Percentiles rank a stretch among this genome's conserved stretches.
Evolutionary conservation across 2,329 filamentous ascomycete species (phyloP).

Genomic region (Penicillium sclerotigenum): DNA sequence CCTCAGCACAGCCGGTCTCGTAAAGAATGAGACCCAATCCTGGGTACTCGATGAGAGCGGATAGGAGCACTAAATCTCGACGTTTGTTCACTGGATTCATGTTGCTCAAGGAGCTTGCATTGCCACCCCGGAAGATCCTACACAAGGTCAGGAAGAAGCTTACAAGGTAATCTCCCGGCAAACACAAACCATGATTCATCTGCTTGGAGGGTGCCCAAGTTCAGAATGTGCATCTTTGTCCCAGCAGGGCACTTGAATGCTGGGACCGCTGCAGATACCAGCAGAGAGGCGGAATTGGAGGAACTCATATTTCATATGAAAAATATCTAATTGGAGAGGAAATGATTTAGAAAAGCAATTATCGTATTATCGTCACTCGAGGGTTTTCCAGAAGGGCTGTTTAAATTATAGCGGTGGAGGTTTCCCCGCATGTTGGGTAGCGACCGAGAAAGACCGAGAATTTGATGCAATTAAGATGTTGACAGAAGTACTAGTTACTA

Average conservation of each 20-base stretch:
- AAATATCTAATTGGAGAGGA: background rate
- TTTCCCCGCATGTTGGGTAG: background rate
- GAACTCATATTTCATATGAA: background rate
- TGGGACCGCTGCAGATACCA: slow-evolving; percentile 9
- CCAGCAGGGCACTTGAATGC: slow-evolving; percentile 28
- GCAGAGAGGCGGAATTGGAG: background rate
- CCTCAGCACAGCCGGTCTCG: slow-evolving; percentile 47
- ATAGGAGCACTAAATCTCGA: slow-evolving; percentile 42
- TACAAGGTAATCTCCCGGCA: background rate
- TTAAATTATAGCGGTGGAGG: background rate
- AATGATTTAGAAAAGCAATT: background rate
- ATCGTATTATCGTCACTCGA: background rate
- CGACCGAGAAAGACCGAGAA: background rate
- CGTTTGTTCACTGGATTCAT: slow-evolving; percentile 42
- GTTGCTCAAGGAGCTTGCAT: slow-evolving; percentile 38
- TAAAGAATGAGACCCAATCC: slow-evolving; percentile 46
- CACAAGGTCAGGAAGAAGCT: background rate
- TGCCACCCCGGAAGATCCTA: slow-evolving; percentile 41
- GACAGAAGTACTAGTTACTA: background rate
- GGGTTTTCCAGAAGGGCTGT: background rate
- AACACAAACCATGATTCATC: slow-evolving; percentile 46
- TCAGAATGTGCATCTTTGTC: slow-evolving; percentile 49
- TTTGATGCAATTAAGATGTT: background rate
- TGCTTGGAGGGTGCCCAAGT: slow-evolving; percentile 46
- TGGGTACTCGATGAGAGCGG: slow-evolving; percentile 47